Evolutionary conservation across 2,329 filamentous ascomycete species (phyloP).

Genomic region (Penicillium sp.): DNA sequence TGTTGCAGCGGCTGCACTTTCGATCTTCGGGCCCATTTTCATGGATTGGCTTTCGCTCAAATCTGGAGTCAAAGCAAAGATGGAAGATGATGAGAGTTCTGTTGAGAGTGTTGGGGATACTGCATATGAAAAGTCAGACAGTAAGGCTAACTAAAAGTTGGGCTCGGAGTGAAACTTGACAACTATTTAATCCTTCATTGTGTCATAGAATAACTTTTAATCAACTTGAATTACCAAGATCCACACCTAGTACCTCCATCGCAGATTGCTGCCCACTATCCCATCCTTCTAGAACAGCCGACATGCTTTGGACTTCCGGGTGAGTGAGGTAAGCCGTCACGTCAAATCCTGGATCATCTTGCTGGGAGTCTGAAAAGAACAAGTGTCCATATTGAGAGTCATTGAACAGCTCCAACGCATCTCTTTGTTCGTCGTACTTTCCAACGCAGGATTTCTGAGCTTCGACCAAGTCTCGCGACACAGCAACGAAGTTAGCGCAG

Average conservation of each 20-base stretch:
- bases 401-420: not conserved
- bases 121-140: not conserved
- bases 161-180: no score
- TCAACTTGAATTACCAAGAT: not conserved
- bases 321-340: conserved; percentile 13
- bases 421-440: not conserved
- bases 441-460: not conserved
- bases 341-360: not conserved
- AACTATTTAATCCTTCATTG: not conserved
- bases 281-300: conserved; percentile 10
- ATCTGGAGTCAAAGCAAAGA: not conserved
- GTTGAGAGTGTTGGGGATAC: not conserved
- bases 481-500: conserved; percentile 13
- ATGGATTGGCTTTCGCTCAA: conserved; percentile 3
- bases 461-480: not conserved
- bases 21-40: not conserved
- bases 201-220: not conserved
- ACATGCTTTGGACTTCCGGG: conserved; percentile 10
- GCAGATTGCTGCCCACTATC: conserved; percentile 12
- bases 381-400: not conserved
- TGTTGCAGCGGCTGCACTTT: not conserved
- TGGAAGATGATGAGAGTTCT: not conserved
- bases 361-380: not conserved
- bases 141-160: not conserved
- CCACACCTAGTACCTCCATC: conserved; percentile 8